phyloP scores from a whole-genome alignment of 164 flowering plant genomes.

The Euptelea pleiosperma region DNA sequence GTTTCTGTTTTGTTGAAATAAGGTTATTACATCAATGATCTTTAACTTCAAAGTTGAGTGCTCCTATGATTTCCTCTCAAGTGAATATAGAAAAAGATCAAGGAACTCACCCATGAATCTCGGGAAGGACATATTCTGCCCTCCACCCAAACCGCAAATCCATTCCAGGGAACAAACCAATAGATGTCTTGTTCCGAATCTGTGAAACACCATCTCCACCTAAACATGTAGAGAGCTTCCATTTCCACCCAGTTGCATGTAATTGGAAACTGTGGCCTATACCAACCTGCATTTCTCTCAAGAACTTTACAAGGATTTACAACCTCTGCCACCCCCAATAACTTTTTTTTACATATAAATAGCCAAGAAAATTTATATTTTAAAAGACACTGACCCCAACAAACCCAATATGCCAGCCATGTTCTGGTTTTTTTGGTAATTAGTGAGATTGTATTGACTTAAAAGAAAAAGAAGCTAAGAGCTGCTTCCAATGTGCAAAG shows the following conservation, averaged over 20 bases:
- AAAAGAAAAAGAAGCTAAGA: neutral
- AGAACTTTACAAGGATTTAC: neutral
- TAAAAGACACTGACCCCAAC: too few species aligned
- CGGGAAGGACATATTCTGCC: conserved; percentile 91
- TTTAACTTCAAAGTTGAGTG: too few species aligned
- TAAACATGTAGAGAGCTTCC: conserved; percentile 81
- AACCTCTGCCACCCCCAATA: neutral
- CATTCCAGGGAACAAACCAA: conserved; percentile 72
- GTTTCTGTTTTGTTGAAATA: too few species aligned
- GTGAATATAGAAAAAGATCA: neutral
- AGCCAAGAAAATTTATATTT: too few species aligned
- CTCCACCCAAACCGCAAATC: conserved; percentile 89
- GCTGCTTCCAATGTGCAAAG: neutral
- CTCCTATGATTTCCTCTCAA: neutral
- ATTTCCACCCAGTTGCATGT: conserved; percentile 87
- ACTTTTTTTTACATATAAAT: too few species aligned
- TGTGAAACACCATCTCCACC: conserved; percentile 91
- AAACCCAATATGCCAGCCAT: too few species aligned
- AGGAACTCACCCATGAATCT: conserved; percentile 71
- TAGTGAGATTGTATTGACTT: neutral
- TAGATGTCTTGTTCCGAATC: conserved; percentile 72
- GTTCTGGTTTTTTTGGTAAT: neutral
- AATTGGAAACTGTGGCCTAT: conserved; percentile 76
- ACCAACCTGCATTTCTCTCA: conserved; percentile 60
- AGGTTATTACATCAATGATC: too few species aligned